Conservation (phyloP, 805 yeast species). For the Hanseniaspora meyeri region DNA sequence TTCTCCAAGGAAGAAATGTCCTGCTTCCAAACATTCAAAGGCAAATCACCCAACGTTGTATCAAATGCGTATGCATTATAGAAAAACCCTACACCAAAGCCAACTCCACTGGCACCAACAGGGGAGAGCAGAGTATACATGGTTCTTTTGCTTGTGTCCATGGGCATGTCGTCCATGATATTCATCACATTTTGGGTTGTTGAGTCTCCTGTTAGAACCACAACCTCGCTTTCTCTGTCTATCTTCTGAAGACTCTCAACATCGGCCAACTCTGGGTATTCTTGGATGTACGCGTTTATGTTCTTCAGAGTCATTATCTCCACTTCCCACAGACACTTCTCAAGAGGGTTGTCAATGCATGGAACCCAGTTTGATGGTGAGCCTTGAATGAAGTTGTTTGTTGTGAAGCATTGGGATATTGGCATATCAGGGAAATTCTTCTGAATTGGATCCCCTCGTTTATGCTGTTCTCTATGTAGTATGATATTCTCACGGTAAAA, state of each 20-base stretch:
- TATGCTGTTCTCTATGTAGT: constrained; percentile 49
- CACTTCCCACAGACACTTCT: constrained; percentile 81
- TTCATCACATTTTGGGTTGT: constrained; percentile 17
- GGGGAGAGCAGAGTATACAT: constrained; percentile 66
- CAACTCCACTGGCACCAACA: constrained; percentile 84
- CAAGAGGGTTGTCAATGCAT: constrained; percentile 80
- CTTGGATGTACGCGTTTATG: constrained; percentile 30
- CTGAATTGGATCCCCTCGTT: constrained; percentile 65
- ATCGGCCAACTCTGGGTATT: constrained; percentile 21
- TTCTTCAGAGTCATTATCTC: constrained; percentile 70
- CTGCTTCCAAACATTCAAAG: constrained; percentile 3
- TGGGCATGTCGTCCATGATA: constrained; percentile 26
- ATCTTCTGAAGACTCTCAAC: constrained; percentile 27
- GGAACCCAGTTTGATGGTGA: constrained; percentile 97
- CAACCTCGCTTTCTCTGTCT: constrained; percentile 4
- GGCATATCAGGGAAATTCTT: constrained; percentile 29
- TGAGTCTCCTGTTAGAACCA: constrained; percentile 3
- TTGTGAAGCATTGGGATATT: constrained; percentile 77
- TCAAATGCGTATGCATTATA: constrained; percentile 39
- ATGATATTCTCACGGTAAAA: constrained; percentile 55
- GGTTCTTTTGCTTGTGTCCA: constrained; percentile 32
- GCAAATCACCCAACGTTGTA: constrained; percentile 37
- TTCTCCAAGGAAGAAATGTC: not conserved
- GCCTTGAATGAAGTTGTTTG: constrained; percentile 61
- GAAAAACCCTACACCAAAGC: constrained; percentile 79